A percentile compares a stretch with the other conserved stretches of the same genome.
phyloP scores from a whole-genome alignment of 257 asterid species.

The Mentha longifolia region DNA sequence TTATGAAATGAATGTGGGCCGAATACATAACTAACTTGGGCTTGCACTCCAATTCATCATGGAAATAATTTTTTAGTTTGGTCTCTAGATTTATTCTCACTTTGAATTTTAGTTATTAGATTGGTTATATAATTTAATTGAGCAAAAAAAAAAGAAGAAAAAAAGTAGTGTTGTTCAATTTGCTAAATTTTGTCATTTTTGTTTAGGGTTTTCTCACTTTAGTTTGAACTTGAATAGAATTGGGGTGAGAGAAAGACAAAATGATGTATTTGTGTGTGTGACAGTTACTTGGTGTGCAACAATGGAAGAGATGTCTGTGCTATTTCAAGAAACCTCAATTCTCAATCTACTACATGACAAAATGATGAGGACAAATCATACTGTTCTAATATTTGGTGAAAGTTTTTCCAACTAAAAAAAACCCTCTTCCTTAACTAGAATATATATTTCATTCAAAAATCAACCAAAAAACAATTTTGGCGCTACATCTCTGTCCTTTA shows the following conservation, averaged over 20 bases:
- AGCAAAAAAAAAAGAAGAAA: too few species aligned
- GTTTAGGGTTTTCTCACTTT: background rate
- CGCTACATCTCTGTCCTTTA: background rate
- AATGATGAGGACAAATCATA: background rate
- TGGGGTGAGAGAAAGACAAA: background rate
- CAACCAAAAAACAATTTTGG: background rate
- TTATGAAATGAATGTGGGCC: background rate
- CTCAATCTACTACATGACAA: conserved; percentile 22
- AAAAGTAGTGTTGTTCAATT: too few species aligned
- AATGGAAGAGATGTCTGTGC: conserved; percentile 29
- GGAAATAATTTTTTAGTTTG: too few species aligned
- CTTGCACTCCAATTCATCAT: background rate
- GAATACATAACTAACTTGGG: background rate
- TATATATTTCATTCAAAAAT: background rate
- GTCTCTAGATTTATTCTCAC: too few species aligned
- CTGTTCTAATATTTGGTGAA: background rate
- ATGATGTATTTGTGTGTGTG: conserved; percentile 10
- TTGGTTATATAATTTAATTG: too few species aligned
- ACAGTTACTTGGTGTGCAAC: conserved; percentile 24
- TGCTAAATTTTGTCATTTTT: too few species aligned
- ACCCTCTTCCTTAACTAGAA: background rate
- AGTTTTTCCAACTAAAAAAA: background rate
- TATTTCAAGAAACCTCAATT: conserved; percentile 30
- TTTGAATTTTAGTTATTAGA: too few species aligned
- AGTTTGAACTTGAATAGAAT: background rate